A percentile compares a stretch with the other conserved stretches of the same genome.
These are phyloP conservation scores for Yarrowia bubula DNA, from an alignment of 805 yeast genomes.

Conservation along the genomic window DNA sequence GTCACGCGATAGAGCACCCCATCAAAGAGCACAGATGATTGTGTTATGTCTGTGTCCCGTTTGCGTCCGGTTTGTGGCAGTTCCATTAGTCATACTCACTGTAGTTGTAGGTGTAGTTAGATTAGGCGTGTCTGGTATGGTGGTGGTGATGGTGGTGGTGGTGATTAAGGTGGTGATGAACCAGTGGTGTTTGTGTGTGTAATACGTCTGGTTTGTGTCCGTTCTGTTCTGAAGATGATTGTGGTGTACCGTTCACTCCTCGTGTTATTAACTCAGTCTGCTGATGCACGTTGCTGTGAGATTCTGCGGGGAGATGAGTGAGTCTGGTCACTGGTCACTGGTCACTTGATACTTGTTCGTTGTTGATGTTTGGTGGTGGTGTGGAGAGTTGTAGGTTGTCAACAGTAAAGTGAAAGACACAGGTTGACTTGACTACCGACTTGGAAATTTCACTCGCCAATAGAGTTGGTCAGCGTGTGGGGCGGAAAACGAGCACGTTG, in stretches of 20 bases:
- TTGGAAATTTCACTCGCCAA: constrained; percentile 20
- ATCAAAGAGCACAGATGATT: not conserved
- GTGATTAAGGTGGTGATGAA: too few species aligned
- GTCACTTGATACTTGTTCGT: not conserved
- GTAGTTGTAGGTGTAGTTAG: too few species aligned
- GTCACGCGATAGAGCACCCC: too few species aligned
- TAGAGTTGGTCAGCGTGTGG: constrained; percentile 24
- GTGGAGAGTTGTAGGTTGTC: too few species aligned
- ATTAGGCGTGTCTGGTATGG: too few species aligned
- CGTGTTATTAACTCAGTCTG: constrained; percentile 17
- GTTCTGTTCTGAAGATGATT: too few species aligned
- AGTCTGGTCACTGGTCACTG: too few species aligned
- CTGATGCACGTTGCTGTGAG: constrained; percentile 19
- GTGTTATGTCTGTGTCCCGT: not conserved
- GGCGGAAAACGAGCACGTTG: not conserved
- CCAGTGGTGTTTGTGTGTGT: not conserved
- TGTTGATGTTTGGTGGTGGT: too few species aligned
- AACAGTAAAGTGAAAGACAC: too few species aligned
- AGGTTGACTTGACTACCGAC: not conserved
- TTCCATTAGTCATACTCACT: too few species aligned
- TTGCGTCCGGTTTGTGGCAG: not conserved
- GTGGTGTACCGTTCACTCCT: too few species aligned
- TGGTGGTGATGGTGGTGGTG: too few species aligned
- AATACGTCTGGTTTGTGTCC: not conserved
- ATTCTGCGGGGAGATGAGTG: not conserved